These are phyloP conservation scores for Endocalyx cinctus DNA, from an alignment of 2,329 filamentous ascomycete species.

Conservation along the genomic window DNA sequence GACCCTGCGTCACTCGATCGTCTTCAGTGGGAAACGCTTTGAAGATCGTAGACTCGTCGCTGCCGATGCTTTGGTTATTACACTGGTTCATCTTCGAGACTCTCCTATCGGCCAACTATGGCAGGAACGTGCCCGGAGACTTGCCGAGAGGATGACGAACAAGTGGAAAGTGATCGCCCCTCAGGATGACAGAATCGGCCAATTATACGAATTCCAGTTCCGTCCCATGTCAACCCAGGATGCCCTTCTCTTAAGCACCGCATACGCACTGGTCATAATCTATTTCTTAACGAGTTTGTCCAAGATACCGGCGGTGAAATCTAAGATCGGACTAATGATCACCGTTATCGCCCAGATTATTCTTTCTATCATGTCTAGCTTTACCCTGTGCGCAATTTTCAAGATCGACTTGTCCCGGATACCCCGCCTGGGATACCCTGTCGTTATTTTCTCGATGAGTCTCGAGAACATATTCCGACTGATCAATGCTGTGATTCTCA, in stretches of 20 bases:
- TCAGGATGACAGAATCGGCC: constrained; percentile 48
- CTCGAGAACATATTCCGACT: constrained; percentile 75
- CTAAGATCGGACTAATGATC: constrained; percentile 65
- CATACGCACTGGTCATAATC: constrained; percentile 58
- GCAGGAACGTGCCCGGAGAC: constrained; percentile 52
- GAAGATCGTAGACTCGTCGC: constrained; percentile 62
- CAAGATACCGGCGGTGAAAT: constrained; percentile 70
- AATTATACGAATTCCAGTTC: constrained; percentile 75
- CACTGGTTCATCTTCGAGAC: constrained; percentile 63
- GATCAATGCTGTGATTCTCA: constrained; percentile 72
- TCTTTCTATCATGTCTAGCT: constrained; percentile 71
- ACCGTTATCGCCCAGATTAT: constrained; percentile 67
- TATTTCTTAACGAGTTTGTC: constrained; percentile 66
- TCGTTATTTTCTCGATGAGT: constrained; percentile 72
- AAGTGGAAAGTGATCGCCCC: constrained; percentile 64
- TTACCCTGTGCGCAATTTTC: constrained; percentile 72
- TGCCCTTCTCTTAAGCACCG: constrained; percentile 56
- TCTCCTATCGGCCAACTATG: constrained; percentile 62
- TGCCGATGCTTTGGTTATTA: constrained; percentile 75
- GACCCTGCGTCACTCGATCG: constrained; percentile 70
- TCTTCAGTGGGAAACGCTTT: constrained; percentile 78
- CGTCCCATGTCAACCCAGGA: constrained; percentile 67
- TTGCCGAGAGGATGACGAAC: constrained; percentile 44
- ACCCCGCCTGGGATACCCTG: constrained; percentile 68
- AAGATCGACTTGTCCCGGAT: constrained; percentile 72